These are phyloP conservation scores for Rhizopogon roseolus DNA, from an alignment of 768 basidiomycete genomes.

Conservation along the genomic window DNA sequence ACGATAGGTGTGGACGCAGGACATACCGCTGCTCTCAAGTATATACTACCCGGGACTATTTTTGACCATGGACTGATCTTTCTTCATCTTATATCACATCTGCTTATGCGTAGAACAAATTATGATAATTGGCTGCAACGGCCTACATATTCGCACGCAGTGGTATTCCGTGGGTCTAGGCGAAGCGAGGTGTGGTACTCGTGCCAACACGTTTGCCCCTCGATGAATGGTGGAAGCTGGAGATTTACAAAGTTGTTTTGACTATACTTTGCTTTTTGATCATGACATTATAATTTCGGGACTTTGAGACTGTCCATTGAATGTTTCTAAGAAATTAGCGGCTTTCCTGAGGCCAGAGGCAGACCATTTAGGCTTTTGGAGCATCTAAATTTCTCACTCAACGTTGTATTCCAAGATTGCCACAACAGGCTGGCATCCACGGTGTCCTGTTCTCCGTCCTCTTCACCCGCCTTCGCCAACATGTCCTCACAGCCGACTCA, in stretches of 20 bases:
- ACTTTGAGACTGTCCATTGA: too few relatives aligned
- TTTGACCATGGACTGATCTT: conserved; percentile 1
- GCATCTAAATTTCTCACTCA: conserved; percentile 1
- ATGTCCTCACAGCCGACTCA: conserved; percentile 12
- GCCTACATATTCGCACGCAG: too few relatives aligned
- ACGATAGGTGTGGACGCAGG: background rate
- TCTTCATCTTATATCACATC: conserved; percentile 6
- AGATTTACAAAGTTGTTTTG: too few relatives aligned
- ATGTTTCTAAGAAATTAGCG: background rate
- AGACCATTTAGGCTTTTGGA: background rate
- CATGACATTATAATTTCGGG: too few relatives aligned
- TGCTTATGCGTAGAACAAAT: conserved; percentile 6
- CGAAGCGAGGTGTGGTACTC: too few relatives aligned
- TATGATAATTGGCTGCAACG: background rate
- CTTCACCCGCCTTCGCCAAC: conserved; percentile 35
- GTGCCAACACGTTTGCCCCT: too few relatives aligned
- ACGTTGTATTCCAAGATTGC: background rate
- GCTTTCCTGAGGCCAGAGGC: background rate
- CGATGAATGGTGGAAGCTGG: too few relatives aligned
- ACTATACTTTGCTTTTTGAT: too few relatives aligned
- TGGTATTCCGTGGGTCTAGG: too few relatives aligned
- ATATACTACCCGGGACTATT: conserved; percentile 5
- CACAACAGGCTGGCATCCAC: conserved; percentile 8
- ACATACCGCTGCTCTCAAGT: conserved; percentile 15
- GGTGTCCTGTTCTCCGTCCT: conserved; percentile 11